phyloP scores from a whole-genome alignment of 148 eudicot genomes.

The Rhododendron molle region DNA sequence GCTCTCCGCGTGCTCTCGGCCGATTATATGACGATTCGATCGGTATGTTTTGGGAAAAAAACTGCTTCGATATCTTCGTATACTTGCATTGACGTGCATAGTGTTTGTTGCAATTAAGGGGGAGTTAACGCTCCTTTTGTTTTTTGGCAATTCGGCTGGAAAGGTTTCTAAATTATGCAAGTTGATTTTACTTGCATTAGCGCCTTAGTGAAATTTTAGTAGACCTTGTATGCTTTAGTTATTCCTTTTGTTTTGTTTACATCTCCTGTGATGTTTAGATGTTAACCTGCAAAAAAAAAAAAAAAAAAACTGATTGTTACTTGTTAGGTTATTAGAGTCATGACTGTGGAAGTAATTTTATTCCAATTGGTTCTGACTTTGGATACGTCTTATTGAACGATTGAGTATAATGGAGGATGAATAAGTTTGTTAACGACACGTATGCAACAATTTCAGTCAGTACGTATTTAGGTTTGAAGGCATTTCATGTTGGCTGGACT shows the following conservation, averaged over 20 bases:
- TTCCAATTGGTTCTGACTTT: neutral
- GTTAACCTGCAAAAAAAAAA: neutral
- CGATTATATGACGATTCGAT: constrained; percentile 28
- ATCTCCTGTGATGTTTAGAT: neutral
- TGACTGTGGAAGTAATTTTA: neutral
- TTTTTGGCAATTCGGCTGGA: neutral
- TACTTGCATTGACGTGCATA: neutral
- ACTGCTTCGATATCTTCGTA: neutral
- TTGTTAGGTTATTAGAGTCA: neutral
- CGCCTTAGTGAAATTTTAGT: neutral
- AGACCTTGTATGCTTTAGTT: neutral
- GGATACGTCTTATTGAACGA: neutral
- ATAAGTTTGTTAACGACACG: neutral
- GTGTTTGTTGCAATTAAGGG: neutral
- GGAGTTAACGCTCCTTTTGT: neutral
- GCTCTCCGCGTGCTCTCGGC: constrained; percentile 44
- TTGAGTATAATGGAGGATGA: neutral
- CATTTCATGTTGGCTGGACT: neutral
- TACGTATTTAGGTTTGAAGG: neutral
- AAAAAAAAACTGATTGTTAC: neutral
- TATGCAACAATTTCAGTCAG: neutral
- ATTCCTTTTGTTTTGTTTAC: neutral
- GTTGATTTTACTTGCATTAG: neutral
- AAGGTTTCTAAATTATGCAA: neutral
- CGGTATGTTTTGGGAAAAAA: neutral